Percentiles rank a stretch among this genome's conserved stretches.
Evolutionary conservation across 176 grass and related monocot species (phyloP).

Genomic region (Saccharum spontaneum): DNA sequence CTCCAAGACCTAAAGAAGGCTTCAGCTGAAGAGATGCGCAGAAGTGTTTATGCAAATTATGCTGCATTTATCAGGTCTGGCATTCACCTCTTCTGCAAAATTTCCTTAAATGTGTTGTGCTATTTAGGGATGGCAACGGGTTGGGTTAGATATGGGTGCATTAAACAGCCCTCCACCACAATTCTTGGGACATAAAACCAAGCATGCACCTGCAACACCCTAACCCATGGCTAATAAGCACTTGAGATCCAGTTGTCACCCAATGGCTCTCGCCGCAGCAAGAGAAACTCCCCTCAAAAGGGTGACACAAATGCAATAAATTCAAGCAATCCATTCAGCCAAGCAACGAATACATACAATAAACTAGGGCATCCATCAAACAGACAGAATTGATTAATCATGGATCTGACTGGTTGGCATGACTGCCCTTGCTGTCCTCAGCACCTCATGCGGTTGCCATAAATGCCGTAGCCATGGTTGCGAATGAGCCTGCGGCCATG

Average conservation of each 20-base stretch:
- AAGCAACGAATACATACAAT: neutral
- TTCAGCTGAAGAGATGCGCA: slow-evolving; percentile 98
- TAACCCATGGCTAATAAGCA: neutral
- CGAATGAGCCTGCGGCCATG: neutral
- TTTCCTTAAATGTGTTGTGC: neutral
- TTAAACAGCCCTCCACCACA: neutral
- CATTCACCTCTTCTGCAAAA: neutral
- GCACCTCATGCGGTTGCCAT: neutral
- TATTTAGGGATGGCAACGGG: neutral
- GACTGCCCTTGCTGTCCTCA: neutral
- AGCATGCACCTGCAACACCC: neutral
- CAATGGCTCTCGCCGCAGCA: neutral
- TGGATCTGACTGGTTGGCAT: neutral
- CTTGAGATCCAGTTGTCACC: neutral
- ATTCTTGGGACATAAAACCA: neutral
- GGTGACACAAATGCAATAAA: neutral
- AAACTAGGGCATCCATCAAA: neutral
- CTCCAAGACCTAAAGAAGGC: slow-evolving; percentile 99
- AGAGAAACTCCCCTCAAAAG: neutral
- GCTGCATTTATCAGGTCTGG: slow-evolving; percentile 84
- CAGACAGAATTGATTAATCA: neutral
- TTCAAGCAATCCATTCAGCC: neutral
- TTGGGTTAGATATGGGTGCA: neutral
- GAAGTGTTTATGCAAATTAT: slow-evolving; percentile 97
- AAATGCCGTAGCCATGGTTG: neutral